These are phyloP conservation scores for Letharia lupina DNA, from an alignment of 495 filamentous ascomycete species.

Conservation along the genomic window DNA sequence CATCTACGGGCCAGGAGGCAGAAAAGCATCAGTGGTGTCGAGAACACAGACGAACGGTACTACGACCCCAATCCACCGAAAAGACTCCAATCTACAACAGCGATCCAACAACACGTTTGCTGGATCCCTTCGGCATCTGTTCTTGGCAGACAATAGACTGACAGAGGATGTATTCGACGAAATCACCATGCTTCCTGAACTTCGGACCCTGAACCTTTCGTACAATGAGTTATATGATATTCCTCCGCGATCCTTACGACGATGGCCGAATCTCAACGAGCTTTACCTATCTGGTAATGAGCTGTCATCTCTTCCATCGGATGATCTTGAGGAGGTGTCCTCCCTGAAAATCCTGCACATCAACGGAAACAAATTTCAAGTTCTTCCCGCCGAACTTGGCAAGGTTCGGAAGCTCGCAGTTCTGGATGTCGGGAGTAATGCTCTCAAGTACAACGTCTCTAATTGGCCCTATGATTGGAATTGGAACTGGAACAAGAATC, in stretches of 20 bases:
- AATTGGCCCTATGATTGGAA: constrained; percentile 99
- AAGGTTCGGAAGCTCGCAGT: constrained; percentile 85
- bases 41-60: constrained; percentile 50
- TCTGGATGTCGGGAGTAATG: constrained; percentile 90
- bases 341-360: constrained; percentile 84
- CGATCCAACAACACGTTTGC: constrained; percentile 76
- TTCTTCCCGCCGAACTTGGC: constrained; percentile 88
- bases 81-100: constrained; percentile 75
- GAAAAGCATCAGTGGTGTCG: constrained; percentile 80
- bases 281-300: constrained; percentile 95
- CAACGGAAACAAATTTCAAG: constrained; percentile 96
- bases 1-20: constrained; percentile 60
- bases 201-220: constrained; percentile 85
- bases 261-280: constrained; percentile 82
- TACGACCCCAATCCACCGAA: constrained; percentile 56
- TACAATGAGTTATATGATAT: constrained; percentile 93
- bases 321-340: constrained; percentile 84
- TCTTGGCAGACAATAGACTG: constrained; percentile 86
- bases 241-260: constrained; percentile 74
- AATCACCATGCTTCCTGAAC: constrained; percentile 68
- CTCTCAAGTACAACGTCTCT: constrained; percentile 97
- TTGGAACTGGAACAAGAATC: constrained; percentile 94
- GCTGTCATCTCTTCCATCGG: constrained; percentile 79
- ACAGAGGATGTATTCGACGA: constrained; percentile 93
- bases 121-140: constrained; percentile 70